Conservation (phyloP, 2,329 filamentous ascomycete genomes). For the Sporothrix brunneoviolacea region DNA sequence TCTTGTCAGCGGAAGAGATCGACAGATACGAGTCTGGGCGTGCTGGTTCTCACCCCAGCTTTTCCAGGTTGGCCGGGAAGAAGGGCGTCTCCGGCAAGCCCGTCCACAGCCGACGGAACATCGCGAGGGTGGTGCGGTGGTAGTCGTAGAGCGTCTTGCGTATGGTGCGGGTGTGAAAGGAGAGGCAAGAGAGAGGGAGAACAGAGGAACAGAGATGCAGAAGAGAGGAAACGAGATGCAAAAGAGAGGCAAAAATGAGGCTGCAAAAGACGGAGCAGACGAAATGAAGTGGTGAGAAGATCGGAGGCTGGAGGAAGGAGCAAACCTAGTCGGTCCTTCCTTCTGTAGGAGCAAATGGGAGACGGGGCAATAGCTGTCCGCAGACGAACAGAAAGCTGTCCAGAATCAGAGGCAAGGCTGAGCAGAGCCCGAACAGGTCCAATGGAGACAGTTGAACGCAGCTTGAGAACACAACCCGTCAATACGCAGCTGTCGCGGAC, state of each 20-base stretch:
- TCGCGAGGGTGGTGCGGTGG: slow-evolving; percentile 27
- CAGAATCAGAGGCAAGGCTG: too few relatives aligned
- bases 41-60: slow-evolving; percentile 74
- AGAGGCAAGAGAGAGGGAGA: background rate
- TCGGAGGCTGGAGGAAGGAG: background rate
- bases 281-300: too few relatives aligned
- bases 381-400: too few relatives aligned
- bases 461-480: too few relatives aligned
- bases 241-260: background rate
- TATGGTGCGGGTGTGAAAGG: background rate
- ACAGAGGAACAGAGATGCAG: background rate
- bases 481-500: too few relatives aligned
- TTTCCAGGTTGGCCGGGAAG: slow-evolving; percentile 59
- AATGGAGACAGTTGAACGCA: too few relatives aligned
- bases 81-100: slow-evolving; percentile 60
- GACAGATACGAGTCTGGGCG: background rate
- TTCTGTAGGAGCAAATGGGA: too few relatives aligned
- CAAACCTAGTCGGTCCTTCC: background rate
- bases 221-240: background rate
- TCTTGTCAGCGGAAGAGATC: background rate
- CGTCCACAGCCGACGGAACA: slow-evolving; percentile 69
- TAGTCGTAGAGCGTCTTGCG: background rate
- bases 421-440: too few relatives aligned
- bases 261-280: background rate
- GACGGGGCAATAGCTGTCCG: too few relatives aligned